Conservation (phyloP, 1,139 yeast genomes). For the Nakaseomyces bracarensis region DNA sequence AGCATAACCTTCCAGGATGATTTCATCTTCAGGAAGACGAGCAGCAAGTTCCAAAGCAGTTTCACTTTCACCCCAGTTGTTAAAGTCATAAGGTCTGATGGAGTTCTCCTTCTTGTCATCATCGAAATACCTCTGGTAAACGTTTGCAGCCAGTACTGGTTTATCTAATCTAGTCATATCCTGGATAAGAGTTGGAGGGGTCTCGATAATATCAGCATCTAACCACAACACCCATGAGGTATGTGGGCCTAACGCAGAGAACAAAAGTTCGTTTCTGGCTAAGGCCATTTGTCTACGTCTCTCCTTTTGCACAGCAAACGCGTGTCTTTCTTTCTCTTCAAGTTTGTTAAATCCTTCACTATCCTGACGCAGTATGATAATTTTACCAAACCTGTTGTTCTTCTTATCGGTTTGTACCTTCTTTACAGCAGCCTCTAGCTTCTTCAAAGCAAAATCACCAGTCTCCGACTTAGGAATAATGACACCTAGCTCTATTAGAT, state of each 20-base stretch:
- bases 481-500: conserved; percentile 78
- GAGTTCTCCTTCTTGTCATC: conserved; percentile 47
- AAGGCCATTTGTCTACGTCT: conserved; percentile 87
- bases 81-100: conserved; percentile 86
- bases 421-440: conserved; percentile 67
- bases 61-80: conserved; percentile 93
- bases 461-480: conserved; percentile 74
- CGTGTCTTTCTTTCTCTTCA: conserved; percentile 72
- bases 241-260: conserved; percentile 81
- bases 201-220: conserved; percentile 87
- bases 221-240: conserved; percentile 95
- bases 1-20: conserved; percentile 83
- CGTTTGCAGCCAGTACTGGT: conserved; percentile 84
- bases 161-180: conserved; percentile 82
- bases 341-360: conserved; percentile 63
- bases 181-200: conserved; percentile 73
- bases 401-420: conserved; percentile 53
- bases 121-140: conserved; percentile 72
- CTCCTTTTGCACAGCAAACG: conserved; percentile 72
- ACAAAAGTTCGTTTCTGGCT: conserved; percentile 83
- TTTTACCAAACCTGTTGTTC: conserved; percentile 58
- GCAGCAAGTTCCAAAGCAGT: conserved; percentile 71
- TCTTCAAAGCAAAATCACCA: conserved; percentile 69
- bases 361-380: conserved; percentile 86
- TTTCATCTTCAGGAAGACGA: conserved; percentile 73